phyloP scores from a whole-genome alignment of 345 rosid species.

The Eucalyptus cladocalyx region DNA sequence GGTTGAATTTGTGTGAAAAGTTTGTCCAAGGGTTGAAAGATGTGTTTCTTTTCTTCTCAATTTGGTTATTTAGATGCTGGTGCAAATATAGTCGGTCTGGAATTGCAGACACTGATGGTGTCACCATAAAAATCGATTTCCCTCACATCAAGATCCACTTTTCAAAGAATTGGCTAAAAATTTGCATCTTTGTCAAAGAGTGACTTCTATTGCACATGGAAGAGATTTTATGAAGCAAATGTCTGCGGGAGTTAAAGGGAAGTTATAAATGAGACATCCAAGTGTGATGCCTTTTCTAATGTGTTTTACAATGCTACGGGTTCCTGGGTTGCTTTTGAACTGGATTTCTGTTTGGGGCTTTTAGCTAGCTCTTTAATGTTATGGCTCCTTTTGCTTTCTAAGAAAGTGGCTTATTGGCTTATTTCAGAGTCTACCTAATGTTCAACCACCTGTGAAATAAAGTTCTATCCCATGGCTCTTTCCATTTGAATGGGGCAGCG shows the following conservation, averaged over 20 bases:
- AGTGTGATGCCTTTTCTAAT: neutral
- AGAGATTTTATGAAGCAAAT: neutral
- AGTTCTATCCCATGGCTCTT: neutral
- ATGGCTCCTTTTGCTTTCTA: neutral
- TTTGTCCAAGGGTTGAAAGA: neutral
- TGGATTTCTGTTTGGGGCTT: neutral
- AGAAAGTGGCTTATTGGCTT: neutral
- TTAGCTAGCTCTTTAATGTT: neutral
- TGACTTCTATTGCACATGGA: neutral
- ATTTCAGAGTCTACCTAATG: neutral
- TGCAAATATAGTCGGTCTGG: neutral
- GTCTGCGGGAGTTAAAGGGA: neutral
- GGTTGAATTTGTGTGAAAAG: neutral
- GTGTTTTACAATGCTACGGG: neutral
- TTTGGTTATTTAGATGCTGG: neutral
- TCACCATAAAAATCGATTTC: neutral
- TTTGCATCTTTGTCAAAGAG: neutral
- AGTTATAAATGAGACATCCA: neutral
- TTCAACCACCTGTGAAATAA: neutral
- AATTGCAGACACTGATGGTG: neutral
- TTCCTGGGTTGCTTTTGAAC: neutral
- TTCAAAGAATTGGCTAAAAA: neutral
- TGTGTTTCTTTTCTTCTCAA: neutral
- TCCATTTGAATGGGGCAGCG: neutral
- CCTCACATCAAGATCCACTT: neutral